Evolutionary conservation across 345 rosid genomes (phyloP), one percentile per base, ranked within the genome.

Genomic region (Hibiscus trionum): DNA sequence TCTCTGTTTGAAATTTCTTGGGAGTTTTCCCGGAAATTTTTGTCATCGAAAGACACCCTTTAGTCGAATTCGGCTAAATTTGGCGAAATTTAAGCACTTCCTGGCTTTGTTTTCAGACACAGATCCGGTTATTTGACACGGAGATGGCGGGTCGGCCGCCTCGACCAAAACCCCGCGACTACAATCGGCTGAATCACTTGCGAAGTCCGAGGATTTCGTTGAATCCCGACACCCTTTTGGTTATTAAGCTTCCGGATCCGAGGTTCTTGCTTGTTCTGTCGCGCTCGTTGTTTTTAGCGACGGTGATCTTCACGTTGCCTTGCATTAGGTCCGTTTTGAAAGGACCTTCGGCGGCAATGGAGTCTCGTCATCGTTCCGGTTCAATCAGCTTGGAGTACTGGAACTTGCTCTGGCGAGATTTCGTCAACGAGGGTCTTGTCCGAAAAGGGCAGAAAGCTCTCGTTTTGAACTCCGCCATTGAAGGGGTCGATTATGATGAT

Each of bases 361-460:
- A 14, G 0, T 70, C 77, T 24, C 78, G 31, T 55, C 27, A 15
- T 12, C 75, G 56, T 33, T 68, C 74, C 53, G 78, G 76, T 49
- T 19, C 62, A 56, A 63, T 71, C 42, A 67, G 72, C 70, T 71
- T 73, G 15, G 83, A 79, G 70, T 74, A 69, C 60, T 58, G 84
- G 73, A 81, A 83, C 65, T 37, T 76, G 50, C 39, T 87, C 17
- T 73, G 86, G 56, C 63, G 72, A 69, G 88, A 87, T 76, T 73
- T 83, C 73, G 69, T 71, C 49, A 69, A 69, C 7, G 87, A 80
- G 82, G 90, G 84, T 44, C 85, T 87, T 60, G 24, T 86, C n/a
- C 79, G 69, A 72, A 77, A 79, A 50, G 83, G 87, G 2, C 80
- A 87, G 50, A 85, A 79, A 60, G 85, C 79, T 56, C 77, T 87